These are phyloP conservation scores for Colletotrichum sp. DNA, from an alignment of 2,329 filamentous ascomycete genomes.

Conservation along the genomic window DNA sequence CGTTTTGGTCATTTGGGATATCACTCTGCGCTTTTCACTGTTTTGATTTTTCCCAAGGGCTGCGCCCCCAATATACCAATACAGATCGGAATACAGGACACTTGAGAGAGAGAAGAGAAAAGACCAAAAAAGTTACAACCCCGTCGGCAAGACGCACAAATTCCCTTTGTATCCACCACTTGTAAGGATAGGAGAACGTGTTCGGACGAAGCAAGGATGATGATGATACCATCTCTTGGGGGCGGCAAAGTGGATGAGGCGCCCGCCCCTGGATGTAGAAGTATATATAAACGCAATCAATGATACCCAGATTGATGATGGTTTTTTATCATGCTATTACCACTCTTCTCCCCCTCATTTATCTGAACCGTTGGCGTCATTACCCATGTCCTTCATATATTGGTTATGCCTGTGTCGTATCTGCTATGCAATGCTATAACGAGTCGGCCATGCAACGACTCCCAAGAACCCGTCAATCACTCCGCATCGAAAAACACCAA, in stretches of 20 bases:
- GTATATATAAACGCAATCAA: neutral
- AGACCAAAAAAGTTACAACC: neutral
- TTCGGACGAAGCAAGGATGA: neutral
- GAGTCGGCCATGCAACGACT: neutral
- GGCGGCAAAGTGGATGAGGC: neutral
- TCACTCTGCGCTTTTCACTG: neutral
- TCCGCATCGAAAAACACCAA: neutral
- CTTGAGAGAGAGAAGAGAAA: neutral
- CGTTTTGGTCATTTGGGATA: neutral
- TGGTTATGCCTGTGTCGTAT: neutral
- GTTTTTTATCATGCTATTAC: neutral
- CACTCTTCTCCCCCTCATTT: neutral
- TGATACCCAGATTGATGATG: conserved; percentile 16
- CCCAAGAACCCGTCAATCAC: neutral
- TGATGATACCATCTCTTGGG: neutral
- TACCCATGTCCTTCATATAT: neutral
- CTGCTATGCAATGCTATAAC: conserved; percentile 8
- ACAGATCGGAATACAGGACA: conserved; percentile 8
- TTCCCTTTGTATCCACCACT: neutral
- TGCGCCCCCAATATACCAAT: neutral
- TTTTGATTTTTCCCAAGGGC: neutral
- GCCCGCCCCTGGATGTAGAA: neutral
- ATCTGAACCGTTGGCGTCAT: neutral
- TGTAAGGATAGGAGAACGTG: neutral
- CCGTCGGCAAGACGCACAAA: neutral